These are phyloP conservation scores for Vigna hirtella DNA, from an alignment of 306 rosid species.

Conservation along the genomic window DNA sequence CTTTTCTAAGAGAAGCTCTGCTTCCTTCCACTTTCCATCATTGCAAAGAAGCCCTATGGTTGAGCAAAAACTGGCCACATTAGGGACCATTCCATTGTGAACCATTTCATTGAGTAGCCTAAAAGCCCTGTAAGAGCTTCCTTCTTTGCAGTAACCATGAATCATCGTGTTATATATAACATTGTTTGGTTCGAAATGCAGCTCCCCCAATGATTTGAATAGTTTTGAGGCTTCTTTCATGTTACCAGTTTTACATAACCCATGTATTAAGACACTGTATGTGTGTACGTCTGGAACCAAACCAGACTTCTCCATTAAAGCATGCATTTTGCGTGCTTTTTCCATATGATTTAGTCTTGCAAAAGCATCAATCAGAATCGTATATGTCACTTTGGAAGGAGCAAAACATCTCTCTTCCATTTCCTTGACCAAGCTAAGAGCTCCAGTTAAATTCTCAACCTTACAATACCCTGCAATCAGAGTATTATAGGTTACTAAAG, in stretches of 20 bases:
- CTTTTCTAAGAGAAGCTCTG: constrained; percentile 56
- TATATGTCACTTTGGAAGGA: constrained; percentile 79
- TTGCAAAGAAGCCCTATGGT: constrained; percentile 67
- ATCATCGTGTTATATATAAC: constrained; percentile 73
- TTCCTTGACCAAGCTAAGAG: constrained; percentile 63
- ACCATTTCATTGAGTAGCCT: constrained; percentile 77
- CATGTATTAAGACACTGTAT: constrained; percentile 72
- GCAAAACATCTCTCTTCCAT: constrained; percentile 70
- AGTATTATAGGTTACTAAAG: constrained; percentile 72
- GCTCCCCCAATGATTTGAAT: constrained; percentile 60
- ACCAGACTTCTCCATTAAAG: constrained; percentile 75
- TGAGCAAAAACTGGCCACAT: constrained; percentile 62
- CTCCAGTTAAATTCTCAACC: constrained; percentile 55
- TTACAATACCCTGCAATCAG: constrained; percentile 63
- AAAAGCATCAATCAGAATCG: constrained; percentile 66
- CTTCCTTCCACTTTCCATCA: constrained; percentile 71
- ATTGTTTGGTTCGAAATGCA: constrained; percentile 61
- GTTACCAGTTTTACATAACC: constrained; percentile 63
- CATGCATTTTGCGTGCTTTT: constrained; percentile 62
- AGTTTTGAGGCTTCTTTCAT: constrained; percentile 76
- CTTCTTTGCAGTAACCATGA: constrained; percentile 82
- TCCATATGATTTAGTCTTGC: constrained; percentile 55
- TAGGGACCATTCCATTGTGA: constrained; percentile 66
- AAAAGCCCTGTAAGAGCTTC: constrained; percentile 74
- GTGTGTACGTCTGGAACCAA: constrained; percentile 66